These are phyloP conservation scores for Serendipita sp. DNA, from an alignment of 1,284 basidiomycete genomes.

Conservation along the genomic window DNA sequence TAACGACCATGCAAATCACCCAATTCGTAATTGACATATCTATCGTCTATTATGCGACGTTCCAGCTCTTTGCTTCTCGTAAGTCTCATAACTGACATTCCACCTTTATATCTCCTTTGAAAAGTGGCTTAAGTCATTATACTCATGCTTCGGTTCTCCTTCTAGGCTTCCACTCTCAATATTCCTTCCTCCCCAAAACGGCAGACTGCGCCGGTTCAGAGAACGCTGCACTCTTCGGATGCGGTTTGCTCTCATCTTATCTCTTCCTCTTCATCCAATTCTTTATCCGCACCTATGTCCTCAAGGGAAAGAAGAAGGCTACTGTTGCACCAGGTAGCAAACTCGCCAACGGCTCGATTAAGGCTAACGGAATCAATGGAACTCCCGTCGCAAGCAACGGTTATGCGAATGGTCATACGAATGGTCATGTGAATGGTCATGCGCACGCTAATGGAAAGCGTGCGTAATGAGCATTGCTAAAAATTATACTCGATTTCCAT, in stretches of 20 bases:
- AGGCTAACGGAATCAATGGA: background rate
- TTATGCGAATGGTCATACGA: background rate
- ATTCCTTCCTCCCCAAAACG: background rate
- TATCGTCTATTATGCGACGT: conserved; percentile 86
- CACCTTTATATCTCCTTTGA: conserved; percentile 5
- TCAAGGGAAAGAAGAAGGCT: conserved; percentile 26
- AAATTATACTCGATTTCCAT: no score
- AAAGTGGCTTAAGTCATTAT: background rate
- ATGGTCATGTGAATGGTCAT: background rate
- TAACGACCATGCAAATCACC: conserved; percentile 89
- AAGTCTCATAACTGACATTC: background rate
- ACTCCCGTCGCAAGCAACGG: background rate
- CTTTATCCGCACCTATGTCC: conserved; percentile 69
- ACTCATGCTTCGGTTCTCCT: background rate
- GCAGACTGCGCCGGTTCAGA: conserved; percentile 71
- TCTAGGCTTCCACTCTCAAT: background rate
- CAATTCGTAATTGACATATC: conserved; percentile 88
- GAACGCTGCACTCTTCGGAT: conserved; percentile 78
- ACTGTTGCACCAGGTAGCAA: conserved; percentile 8
- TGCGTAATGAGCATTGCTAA: no score
- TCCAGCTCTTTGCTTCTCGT: conserved; percentile 25
- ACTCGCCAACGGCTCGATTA: background rate
- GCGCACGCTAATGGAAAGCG: background rate
- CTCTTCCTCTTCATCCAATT: conserved; percentile 85
- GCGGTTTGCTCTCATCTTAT: conserved; percentile 77